phyloP scores from a whole-genome alignment of 805 yeast genomes.

The Saturnispora mendoncae region DNA sequence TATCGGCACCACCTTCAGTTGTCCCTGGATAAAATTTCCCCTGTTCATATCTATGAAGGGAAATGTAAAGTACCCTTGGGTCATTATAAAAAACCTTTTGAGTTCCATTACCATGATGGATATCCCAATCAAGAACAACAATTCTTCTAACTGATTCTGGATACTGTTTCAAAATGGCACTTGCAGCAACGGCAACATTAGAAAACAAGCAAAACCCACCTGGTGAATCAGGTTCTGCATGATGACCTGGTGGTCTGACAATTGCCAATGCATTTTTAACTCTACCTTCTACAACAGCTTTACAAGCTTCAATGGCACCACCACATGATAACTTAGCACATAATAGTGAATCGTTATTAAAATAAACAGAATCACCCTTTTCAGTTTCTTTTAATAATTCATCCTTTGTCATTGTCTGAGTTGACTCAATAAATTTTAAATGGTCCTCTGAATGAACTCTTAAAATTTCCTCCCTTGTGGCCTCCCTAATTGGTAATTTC shows the following conservation, averaged over 20 bases:
- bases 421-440: slow-evolving; percentile 62
- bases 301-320: slow-evolving; percentile 93
- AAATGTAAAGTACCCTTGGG: slow-evolving; percentile 83
- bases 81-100: slow-evolving; percentile 86
- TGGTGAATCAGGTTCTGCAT: slow-evolving; percentile 94
- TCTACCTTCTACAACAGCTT: slow-evolving; percentile 85
- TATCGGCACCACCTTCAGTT: slow-evolving; percentile 69
- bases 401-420: slow-evolving; percentile 70
- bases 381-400: slow-evolving; percentile 76
- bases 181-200: slow-evolving; percentile 96
- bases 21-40: slow-evolving; percentile 95
- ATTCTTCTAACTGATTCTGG: slow-evolving; percentile 84
- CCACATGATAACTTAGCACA: slow-evolving; percentile 94
- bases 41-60: slow-evolving; percentile 85
- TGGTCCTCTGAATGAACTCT: slow-evolving; percentile 81
- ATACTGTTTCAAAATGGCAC: slow-evolving; percentile 66
- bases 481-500: slow-evolving; percentile 86
- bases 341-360: slow-evolving; percentile 78
- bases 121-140: slow-evolving; percentile 92
- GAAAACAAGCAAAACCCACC: slow-evolving; percentile 96
- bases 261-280: slow-evolving; percentile 91
- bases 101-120: slow-evolving; percentile 98
- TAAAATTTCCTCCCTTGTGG: slow-evolving; percentile 74
- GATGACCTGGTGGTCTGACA: slow-evolving; percentile 98
- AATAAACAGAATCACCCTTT: slow-evolving; percentile 88